Evolutionary conservation across 495 filamentous ascomycete species (phyloP).

Genomic region (Xylaria bambusicola): DNA sequence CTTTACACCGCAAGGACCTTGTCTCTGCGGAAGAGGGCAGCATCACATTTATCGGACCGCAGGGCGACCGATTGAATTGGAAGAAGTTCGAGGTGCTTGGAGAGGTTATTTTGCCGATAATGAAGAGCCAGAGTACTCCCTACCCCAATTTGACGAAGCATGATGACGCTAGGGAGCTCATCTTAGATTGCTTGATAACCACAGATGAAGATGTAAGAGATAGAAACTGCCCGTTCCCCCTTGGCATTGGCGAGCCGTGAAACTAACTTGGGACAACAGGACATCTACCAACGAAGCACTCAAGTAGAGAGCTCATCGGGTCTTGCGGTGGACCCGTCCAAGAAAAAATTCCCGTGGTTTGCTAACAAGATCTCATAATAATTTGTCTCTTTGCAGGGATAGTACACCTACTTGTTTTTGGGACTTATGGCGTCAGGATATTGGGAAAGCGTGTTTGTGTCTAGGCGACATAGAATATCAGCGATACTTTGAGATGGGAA

Average conservation of each 20-base stretch:
- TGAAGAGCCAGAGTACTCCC: conserved; percentile 83
- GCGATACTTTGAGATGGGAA: conserved; percentile 2
- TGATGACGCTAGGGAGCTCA: conserved; percentile 66
- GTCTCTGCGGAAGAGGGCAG: conserved; percentile 93
- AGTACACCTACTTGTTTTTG: neutral
- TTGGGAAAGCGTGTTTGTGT: conserved; percentile 12
- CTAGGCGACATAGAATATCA: conserved; percentile 11
- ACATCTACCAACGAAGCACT: conserved; percentile 62
- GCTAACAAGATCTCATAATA: conserved; percentile 37
- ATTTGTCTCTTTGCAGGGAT: neutral
- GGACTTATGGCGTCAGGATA: conserved; percentile 12
- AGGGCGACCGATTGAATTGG: conserved; percentile 86
- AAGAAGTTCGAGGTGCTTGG: conserved; percentile 97
- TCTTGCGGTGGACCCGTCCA: conserved; percentile 39
- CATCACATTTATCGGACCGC: conserved; percentile 76
- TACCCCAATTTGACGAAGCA: conserved; percentile 70
- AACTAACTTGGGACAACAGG: conserved; percentile 44
- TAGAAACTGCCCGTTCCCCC: neutral
- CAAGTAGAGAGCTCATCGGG: conserved; percentile 53
- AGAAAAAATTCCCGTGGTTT: conserved; percentile 63
- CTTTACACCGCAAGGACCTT: conserved; percentile 85
- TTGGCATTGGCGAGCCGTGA: neutral
- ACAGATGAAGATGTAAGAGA: conserved; percentile 61
- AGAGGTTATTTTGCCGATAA: conserved; percentile 85
- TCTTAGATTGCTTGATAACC: conserved; percentile 64